A percentile compares a stretch with the other conserved stretches of the same genome.
Conservation (phyloP, 805 yeast genomes). For the Candida gorgasii region DNA sequence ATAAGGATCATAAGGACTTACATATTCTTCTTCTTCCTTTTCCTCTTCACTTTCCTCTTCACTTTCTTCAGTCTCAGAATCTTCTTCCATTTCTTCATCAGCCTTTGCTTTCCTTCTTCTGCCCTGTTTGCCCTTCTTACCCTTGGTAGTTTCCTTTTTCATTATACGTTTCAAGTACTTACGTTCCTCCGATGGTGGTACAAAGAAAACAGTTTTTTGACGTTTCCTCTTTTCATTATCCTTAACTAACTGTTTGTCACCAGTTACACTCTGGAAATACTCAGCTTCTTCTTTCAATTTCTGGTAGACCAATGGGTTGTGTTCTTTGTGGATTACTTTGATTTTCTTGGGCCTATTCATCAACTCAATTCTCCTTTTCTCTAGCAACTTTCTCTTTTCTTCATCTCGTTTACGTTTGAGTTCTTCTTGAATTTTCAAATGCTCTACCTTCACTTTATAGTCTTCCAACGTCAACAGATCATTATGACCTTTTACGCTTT, state of each 20-base stretch:
- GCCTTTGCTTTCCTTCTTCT: slow-evolving; percentile 4
- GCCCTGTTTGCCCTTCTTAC: slow-evolving; percentile 7
- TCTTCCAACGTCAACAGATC: slow-evolving; percentile 6
- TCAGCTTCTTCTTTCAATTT: slow-evolving; percentile 12
- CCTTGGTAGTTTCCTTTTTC: slow-evolving; percentile 14
- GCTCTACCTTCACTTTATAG: not conserved
- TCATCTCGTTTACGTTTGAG: slow-evolving; percentile 4
- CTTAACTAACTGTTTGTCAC: slow-evolving; percentile 32
- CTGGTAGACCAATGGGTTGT: not conserved
- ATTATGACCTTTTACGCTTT: not conserved
- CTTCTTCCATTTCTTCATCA: slow-evolving; percentile 6
- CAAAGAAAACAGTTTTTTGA: slow-evolving; percentile 25
- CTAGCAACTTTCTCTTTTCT: slow-evolving; percentile 3
- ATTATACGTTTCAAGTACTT: slow-evolving; percentile 11
- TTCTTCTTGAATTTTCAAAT: not conserved
- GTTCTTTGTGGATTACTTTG: slow-evolving; percentile 1
- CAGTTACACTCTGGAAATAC: slow-evolving; percentile 43
- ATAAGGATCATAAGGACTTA: slow-evolving; percentile 43
- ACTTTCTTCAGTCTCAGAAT: slow-evolving; percentile 11
- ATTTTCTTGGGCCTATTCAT: slow-evolving; percentile 8
- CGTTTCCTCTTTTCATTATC: slow-evolving; percentile 36
- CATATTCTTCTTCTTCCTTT: slow-evolving; percentile 27
- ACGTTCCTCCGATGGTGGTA: slow-evolving; percentile 21
- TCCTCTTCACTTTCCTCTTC: slow-evolving; percentile 18
- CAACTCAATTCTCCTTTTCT: slow-evolving; percentile 8